These are phyloP conservation scores for Saposhnikovia divaricata DNA, from an alignment of 129 eudicot genomes.

Conservation along the genomic window DNA sequence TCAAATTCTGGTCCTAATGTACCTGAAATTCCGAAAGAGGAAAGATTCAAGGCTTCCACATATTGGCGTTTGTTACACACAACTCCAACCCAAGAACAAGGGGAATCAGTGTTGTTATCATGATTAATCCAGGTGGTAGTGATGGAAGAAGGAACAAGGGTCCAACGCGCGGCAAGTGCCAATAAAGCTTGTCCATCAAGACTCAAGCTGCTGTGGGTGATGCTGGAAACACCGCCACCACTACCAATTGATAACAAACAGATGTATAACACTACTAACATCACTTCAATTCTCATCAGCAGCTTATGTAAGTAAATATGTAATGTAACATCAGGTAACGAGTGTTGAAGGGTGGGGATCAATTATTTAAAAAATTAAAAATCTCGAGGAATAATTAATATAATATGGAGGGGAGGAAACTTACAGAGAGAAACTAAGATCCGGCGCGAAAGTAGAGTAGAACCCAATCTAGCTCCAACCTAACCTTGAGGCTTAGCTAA, in stretches of 20 bases:
- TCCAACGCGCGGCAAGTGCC: conserved; percentile 54
- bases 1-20: conserved; percentile 45
- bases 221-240: neutral
- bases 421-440: neutral
- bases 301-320: neutral
- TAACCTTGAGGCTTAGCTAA: neutral
- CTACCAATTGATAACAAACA: neutral
- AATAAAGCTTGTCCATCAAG: conserved; percentile 50
- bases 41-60: conserved; percentile 41
- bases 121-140: conserved; percentile 40
- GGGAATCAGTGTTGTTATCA: conserved; percentile 32
- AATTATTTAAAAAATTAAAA: no score
- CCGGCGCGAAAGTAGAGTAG: neutral
- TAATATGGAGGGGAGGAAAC: neutral
- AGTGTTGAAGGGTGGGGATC: neutral
- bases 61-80: conserved; percentile 27
- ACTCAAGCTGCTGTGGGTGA: conserved; percentile 14
- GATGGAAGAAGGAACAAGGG: conserved; percentile 35
- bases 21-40: conserved; percentile 49
- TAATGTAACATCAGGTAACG: neutral
- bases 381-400: neutral
- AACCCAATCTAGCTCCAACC: neutral
- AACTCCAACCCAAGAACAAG: conserved; percentile 92
- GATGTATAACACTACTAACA: neutral
- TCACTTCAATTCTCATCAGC: neutral